phyloP scores from a whole-genome alignment of 2,329 filamentous ascomycete species.

The Exophiala mesophila region DNA sequence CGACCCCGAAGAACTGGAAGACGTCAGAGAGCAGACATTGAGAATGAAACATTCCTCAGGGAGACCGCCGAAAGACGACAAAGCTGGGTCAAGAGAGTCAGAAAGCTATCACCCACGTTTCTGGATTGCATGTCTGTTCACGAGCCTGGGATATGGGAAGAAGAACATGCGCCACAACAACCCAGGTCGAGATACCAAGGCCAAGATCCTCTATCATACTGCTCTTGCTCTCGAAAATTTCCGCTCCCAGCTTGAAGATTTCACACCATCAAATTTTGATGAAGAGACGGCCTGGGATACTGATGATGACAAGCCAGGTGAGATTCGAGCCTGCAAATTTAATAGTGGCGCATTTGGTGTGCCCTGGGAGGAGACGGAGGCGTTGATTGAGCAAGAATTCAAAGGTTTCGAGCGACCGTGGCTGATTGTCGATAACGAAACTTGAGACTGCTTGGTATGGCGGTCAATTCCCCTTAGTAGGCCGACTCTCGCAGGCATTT shows the following conservation, averaged over 20 bases:
- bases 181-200: conserved; percentile 33
- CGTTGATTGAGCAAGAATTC: conserved; percentile 36
- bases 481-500: no score
- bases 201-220: conserved; percentile 48
- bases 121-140: conserved; percentile 58
- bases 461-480: no score
- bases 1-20: conserved; percentile 41
- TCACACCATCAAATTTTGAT: conserved; percentile 21
- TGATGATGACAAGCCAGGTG: conserved; percentile 25
- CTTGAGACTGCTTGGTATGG: no score
- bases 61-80: not conserved
- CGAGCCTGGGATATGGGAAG: conserved; percentile 46
- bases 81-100: not conserved
- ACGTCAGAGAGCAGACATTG: conserved; percentile 9
- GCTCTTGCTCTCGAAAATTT: conserved; percentile 46
- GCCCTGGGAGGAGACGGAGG: conserved; percentile 48
- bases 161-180: conserved; percentile 30
- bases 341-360: conserved; percentile 56
- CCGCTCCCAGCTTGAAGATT: conserved; percentile 37
- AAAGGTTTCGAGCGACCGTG: conserved; percentile 14
- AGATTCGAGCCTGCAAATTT: conserved; percentile 50
- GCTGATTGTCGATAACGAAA: conserved; percentile 12
- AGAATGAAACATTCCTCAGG: not conserved
- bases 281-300: conserved; percentile 5
- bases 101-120: not conserved